Percentiles rank a stretch among this genome's conserved stretches.
Conservation (phyloP, 2,329 filamentous ascomycete genomes). For the Arthrobotrys conoides region DNA sequence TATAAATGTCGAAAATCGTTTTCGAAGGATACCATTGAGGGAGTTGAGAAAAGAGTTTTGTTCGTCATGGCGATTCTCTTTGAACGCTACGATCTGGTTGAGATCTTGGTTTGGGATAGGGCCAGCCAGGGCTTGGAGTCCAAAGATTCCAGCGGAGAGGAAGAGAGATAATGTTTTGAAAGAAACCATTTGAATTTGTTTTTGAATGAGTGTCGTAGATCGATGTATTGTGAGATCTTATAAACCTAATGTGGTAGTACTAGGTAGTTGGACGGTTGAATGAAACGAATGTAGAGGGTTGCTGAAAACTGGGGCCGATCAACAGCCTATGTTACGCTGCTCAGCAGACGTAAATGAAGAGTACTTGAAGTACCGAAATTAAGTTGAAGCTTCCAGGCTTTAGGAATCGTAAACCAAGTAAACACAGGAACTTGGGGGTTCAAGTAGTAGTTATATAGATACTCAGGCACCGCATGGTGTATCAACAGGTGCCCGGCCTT, state of each 20-base stretch:
- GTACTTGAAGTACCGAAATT: slow-evolving; percentile 47
- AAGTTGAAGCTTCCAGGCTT: slow-evolving; percentile 32
- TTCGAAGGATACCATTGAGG: slow-evolving; percentile 18
- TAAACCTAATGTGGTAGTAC: not conserved
- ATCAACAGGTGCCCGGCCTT: not conserved
- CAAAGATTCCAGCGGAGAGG: slow-evolving; percentile 47
- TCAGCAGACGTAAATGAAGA: slow-evolving; percentile 45
- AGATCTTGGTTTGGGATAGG: slow-evolving; percentile 32
- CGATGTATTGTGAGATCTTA: not conserved
- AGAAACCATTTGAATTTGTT: slow-evolving; percentile 44
- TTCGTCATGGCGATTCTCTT: slow-evolving; percentile 20
- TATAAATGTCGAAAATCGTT: slow-evolving; percentile 8
- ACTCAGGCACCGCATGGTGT: not conserved
- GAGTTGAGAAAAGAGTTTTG: not conserved
- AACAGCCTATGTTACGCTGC: slow-evolving; percentile 56
- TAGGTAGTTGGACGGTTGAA: slow-evolving; percentile 3
- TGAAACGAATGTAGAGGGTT: slow-evolving; percentile 9
- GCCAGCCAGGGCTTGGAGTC: slow-evolving; percentile 41
- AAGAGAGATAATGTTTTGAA: slow-evolving; percentile 33
- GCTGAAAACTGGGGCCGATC: slow-evolving; percentile 29
- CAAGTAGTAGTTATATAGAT: slow-evolving; percentile 26
- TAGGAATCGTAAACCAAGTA: slow-evolving; percentile 7
- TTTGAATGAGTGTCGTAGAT: not conserved
- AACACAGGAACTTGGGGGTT: not conserved
- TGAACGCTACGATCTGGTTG: slow-evolving; percentile 41